Conservation (phyloP, 179 eudicot genomes). For the Sideroxylon spinosum region DNA sequence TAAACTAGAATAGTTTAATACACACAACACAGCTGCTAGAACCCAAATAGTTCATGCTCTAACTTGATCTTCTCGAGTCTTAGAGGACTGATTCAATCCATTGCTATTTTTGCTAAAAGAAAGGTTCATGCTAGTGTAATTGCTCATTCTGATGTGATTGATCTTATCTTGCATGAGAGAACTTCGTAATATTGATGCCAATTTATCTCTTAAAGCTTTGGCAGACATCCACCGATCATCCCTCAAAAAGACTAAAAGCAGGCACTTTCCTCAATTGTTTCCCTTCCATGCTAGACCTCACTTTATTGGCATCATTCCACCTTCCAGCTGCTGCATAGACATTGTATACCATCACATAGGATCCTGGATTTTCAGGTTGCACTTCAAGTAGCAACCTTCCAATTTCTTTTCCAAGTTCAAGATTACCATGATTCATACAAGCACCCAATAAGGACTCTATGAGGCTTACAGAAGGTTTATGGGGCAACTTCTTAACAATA, state of each 20-base stretch:
- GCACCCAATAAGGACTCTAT: conserved; percentile 62
- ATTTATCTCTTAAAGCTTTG: background rate
- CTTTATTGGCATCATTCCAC: conserved; percentile 54
- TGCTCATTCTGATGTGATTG: too few species aligned
- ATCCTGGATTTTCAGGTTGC: conserved; percentile 35
- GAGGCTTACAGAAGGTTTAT: conserved; percentile 30
- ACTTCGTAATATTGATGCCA: background rate
- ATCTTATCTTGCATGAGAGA: background rate
- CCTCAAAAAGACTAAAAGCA: conserved; percentile 42
- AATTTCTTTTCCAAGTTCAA: conserved; percentile 46
- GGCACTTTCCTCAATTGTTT: conserved; percentile 41
- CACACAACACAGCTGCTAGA: too few species aligned
- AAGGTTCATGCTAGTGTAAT: too few species aligned
- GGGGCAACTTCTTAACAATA: conserved; percentile 33
- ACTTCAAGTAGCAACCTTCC: conserved; percentile 40
- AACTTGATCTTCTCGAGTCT: too few species aligned
- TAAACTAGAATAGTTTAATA: too few species aligned
- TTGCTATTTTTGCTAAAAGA: too few species aligned
- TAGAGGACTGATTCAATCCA: too few species aligned
- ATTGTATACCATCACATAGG: conserved; percentile 52
- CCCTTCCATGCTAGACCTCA: conserved; percentile 45
- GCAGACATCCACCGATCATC: background rate
- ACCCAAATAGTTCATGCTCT: too few species aligned
- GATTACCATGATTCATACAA: conserved; percentile 50
- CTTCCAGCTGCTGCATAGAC: conserved; percentile 63